Base-by-base conservation (phyloP, 2,329 filamentous ascomycete species). In the Beauveria brongniartii region DNA sequence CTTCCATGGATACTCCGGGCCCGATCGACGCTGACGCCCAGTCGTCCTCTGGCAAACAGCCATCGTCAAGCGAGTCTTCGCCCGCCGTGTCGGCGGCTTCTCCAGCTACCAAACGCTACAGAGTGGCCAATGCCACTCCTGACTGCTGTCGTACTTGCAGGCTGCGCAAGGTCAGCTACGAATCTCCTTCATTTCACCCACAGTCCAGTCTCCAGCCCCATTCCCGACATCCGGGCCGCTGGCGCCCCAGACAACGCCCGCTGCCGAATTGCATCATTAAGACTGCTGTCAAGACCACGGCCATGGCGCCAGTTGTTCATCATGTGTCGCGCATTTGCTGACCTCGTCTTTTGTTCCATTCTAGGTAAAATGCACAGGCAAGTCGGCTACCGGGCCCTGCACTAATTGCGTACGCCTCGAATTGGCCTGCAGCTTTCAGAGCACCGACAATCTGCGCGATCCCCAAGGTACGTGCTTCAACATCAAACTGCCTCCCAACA, bases 331-430 rank as follows among this genome's bases (percentile, higher is more conserved):
- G 28, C 34, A 20, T 41, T 44, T 43, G 24, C 61, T 58, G n/a
- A 53, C n/a, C 30, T n/a, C 34, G 26, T 20, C 22, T 51, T 7
- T 41, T 57, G 30, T 58, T 28, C 10, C 3, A 18, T 28, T 50
- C 14, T 65, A 77, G 75, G 75, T 77, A n/a, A 77, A 75, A 70
- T 78, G 75, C 61, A 69, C 71, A 6, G 75, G 74, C 7, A 74
- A 73, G 54, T 70, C 71, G 18, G 68, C 67, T 22, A 67, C 69
- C 47, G 72, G 71, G 9, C 65, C 74, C 14, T 78, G 75, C 62
- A 67, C 67, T 54, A 75, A 74, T 61, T 78, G 75, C 60, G 65
- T 67, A 22, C 67, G 74, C 48, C 69, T 77, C 16, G 71, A 74
- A 24, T 65, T 77, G 20, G 61, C 64, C 3, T 78, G 75, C 62